Conservation (phyloP, 2,329 filamentous ascomycete species). For the Fusarium abutilonis region DNA sequence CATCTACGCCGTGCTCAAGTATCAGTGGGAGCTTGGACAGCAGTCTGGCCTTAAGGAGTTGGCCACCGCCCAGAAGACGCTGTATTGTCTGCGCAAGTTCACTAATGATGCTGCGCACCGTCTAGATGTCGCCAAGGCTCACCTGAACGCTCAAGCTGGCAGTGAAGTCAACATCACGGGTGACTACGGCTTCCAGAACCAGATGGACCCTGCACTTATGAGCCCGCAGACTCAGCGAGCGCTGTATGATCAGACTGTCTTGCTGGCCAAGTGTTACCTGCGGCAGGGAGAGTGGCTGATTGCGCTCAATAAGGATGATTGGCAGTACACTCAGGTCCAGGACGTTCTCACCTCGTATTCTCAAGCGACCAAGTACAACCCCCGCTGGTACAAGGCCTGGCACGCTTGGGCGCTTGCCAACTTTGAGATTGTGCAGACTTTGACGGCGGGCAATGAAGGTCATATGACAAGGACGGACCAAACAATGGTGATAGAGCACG, state of each 20-base stretch:
- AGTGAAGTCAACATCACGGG: slow-evolving; percentile 57
- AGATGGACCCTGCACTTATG: slow-evolving; percentile 56
- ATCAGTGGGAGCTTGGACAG: slow-evolving; percentile 89
- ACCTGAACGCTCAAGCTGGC: slow-evolving; percentile 58
- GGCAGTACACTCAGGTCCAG: slow-evolving; percentile 85
- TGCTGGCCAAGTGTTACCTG: slow-evolving; percentile 94
- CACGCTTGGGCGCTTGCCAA: slow-evolving; percentile 98
- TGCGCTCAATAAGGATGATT: slow-evolving; percentile 83
- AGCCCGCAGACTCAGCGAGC: slow-evolving; percentile 62
- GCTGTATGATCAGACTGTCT: slow-evolving; percentile 69
- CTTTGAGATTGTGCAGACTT: slow-evolving; percentile 93
- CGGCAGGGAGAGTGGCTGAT: slow-evolving; percentile 98
- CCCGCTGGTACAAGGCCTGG: slow-evolving; percentile 98
- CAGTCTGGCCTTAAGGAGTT: slow-evolving; percentile 57
- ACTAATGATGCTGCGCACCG: slow-evolving; percentile 67
- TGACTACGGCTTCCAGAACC: slow-evolving; percentile 63
- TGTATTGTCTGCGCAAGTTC: slow-evolving; percentile 69
- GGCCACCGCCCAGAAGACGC: slow-evolving; percentile 62
- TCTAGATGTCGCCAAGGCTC: slow-evolving; percentile 63
- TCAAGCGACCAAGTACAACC: slow-evolving; percentile 92
- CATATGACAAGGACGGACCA: slow-evolving; percentile 60
- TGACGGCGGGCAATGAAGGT: slow-evolving; percentile 73
- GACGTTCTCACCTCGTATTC: slow-evolving; percentile 93
- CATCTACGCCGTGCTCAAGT: slow-evolving; percentile 96
- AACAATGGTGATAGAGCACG: slow-evolving; percentile 81